phyloP scores from a whole-genome alignment of 2,329 filamentous ascomycete genomes.

The Diaporthe vexans region DNA sequence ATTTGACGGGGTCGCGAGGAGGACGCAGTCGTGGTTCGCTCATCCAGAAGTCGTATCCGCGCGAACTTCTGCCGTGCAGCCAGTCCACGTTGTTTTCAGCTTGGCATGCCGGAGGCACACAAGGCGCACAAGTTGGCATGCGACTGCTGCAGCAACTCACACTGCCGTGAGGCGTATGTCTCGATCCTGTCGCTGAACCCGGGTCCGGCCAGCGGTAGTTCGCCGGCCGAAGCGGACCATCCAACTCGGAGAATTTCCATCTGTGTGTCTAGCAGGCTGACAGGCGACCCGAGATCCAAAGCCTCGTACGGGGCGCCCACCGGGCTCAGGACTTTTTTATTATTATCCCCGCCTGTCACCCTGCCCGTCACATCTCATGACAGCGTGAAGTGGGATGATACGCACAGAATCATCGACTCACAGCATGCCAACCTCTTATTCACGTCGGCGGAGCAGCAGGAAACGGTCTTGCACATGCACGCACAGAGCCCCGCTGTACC shows the following conservation, averaged over 20 bases:
- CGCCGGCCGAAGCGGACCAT: not conserved
- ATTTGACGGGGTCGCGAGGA: slow-evolving; percentile 18
- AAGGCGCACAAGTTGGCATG: not conserved
- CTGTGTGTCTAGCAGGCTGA: slow-evolving; percentile 5
- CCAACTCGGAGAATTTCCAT: slow-evolving; percentile 31
- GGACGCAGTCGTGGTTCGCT: slow-evolving; percentile 34
- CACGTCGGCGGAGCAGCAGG: not conserved
- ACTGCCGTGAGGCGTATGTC: not conserved
- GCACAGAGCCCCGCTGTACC: not conserved
- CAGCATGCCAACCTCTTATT: not conserved
- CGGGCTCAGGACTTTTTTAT: not conserved
- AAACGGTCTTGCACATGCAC: not conserved
- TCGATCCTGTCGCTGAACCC: not conserved
- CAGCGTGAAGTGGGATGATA: slow-evolving; percentile 16
- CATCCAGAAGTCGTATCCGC: slow-evolving; percentile 12
- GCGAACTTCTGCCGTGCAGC: not conserved
- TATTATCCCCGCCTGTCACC: slow-evolving; percentile 21
- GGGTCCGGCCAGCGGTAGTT: slow-evolving; percentile 22
- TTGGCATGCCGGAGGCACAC: not conserved
- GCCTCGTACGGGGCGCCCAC: not conserved
- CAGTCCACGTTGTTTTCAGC: not conserved
- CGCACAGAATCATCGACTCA: slow-evolving; percentile 30
- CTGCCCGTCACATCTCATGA: slow-evolving; percentile 22
- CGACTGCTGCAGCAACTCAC: slow-evolving; percentile 19
- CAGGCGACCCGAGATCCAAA: slow-evolving; percentile 21